Conservation (phyloP, 2,329 filamentous ascomycete genomes). For the Parastagonospora nodorum region DNA sequence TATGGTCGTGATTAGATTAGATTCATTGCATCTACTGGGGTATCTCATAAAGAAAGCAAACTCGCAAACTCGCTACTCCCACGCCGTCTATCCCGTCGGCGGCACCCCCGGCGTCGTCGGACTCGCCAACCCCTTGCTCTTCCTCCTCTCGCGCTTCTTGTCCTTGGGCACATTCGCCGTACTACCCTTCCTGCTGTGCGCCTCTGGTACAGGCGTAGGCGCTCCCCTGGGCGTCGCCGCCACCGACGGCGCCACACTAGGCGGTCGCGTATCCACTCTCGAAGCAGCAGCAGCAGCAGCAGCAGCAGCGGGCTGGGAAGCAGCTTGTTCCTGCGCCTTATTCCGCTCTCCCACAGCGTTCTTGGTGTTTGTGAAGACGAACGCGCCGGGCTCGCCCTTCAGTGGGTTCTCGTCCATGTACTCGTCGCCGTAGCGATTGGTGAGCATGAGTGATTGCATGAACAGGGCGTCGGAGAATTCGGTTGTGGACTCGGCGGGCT, state of each 20-base stretch:
- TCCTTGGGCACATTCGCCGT: conserved; percentile 32
- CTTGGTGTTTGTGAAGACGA: conserved; percentile 58
- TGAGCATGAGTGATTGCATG: conserved; percentile 56
- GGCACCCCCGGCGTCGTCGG: conserved; percentile 37
- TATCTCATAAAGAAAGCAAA: conserved; percentile 6
- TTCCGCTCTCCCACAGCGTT: conserved; percentile 49
- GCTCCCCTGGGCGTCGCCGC: conserved; percentile 36
- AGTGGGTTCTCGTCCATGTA: conserved; percentile 69
- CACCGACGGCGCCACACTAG: conserved; percentile 33
- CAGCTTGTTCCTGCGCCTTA: conserved; percentile 40
- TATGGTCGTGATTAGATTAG: too few relatives aligned
- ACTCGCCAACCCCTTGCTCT: conserved; percentile 44
- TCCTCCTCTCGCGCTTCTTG: conserved; percentile 43
- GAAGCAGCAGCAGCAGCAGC: conserved; percentile 1
- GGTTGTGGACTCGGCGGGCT: conserved; percentile 20
- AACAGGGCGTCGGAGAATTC: conserved; percentile 43
- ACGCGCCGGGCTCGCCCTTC: conserved; percentile 66
- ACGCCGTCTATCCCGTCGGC: neutral
- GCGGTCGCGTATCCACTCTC: conserved; percentile 25
- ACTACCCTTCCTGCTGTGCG: conserved; percentile 30
- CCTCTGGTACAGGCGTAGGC: conserved; percentile 22
- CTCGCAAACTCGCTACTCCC: neutral
- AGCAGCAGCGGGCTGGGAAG: conserved; percentile 18
- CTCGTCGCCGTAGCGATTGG: conserved; percentile 61
- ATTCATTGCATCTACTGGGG: neutral